These are phyloP conservation scores for Arctostaphylos glauca DNA, from an alignment of 148 eudicot species.

Conservation along the genomic window DNA sequence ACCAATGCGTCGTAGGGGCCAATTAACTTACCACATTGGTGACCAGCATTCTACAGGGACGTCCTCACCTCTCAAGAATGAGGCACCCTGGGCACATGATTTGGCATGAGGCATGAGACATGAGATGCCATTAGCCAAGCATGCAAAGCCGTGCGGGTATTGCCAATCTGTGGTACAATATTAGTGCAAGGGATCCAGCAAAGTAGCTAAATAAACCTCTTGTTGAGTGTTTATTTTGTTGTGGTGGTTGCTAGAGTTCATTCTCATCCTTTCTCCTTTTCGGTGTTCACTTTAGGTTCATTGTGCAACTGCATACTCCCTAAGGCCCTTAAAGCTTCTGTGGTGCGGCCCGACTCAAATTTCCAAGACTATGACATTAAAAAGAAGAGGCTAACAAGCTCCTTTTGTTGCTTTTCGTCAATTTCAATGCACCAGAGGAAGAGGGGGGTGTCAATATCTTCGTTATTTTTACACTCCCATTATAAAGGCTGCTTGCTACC, in stretches of 20 bases:
- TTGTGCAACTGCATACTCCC: slow-evolving; percentile 80
- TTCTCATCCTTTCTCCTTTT: not conserved
- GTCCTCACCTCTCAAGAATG: too few species aligned
- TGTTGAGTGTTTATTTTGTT: not conserved
- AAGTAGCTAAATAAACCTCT: not conserved
- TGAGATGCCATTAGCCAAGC: too few species aligned
- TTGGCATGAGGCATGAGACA: too few species aligned
- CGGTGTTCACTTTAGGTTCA: slow-evolving; percentile 47
- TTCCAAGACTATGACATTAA: slow-evolving; percentile 42
- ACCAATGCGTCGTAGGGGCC: too few species aligned
- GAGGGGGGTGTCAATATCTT: slow-evolving; percentile 65
- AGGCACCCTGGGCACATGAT: too few species aligned
- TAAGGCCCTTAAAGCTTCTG: slow-evolving; percentile 53
- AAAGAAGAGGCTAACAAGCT: slow-evolving; percentile 51
- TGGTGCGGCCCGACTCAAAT: slow-evolving; percentile 34
- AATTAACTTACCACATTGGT: too few species aligned
- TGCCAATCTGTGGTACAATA: too few species aligned
- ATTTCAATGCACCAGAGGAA: slow-evolving; percentile 50
- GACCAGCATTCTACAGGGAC: too few species aligned
- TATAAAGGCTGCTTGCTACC: slow-evolving; percentile 62
- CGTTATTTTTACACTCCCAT: slow-evolving; percentile 64
- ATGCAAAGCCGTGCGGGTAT: too few species aligned
- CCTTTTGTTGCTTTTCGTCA: slow-evolving; percentile 56
- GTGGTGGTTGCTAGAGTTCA: not conserved
- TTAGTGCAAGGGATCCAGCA: too few species aligned